Base-by-base conservation (phyloP, 192 early-diverging fungal genomes). In the Coemansia sp. region DNA sequence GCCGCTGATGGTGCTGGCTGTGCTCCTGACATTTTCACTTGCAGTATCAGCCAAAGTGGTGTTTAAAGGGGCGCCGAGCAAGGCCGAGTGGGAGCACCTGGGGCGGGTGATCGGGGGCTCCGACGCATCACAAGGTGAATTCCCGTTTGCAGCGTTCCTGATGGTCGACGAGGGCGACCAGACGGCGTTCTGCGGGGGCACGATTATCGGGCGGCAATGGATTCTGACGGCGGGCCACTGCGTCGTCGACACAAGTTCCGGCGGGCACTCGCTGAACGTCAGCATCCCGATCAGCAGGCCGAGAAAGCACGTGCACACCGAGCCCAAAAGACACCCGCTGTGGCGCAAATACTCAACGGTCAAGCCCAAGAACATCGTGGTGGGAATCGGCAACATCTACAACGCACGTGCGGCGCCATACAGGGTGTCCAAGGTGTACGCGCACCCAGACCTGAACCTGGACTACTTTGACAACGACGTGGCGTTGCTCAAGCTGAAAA, bases 171-270 rank as follows among this genome's bases (percentile, higher is more conserved):
- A 69, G 21, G 71, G 75, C 38, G 55, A 66, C 50, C 43, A 49
- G 3, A 64, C 66, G 3, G 77, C 70, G 7, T 69, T 69, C 19
- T 82, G 80, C 44, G 80, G 76, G 7, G 69, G 76, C 13, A 63
- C 76, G 0, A 71, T 82, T 0, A 57, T 82, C 8, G 47, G 43
- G n/a, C 33, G 51, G 0, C 60, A 71, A 14, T 76, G 72, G 72
- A 75, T 82, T 13, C 46, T 82, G 3, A 82, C 80, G 8, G 80
- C 80, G 4, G 80, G 56, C 2, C 80, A 82, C 61, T 82, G 80
- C 49, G 69, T 78, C 2, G 71, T 80, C 12, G 50, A 67, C 49
- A 58, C 55, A 0, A n/a, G 19, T 10, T 55, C 53, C 14, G 38
- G 40, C 3, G 73, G 67, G n/a, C 44, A 76, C 53, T 41, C 17